Conservation (phyloP, 2,329 filamentous ascomycete species). For the Arthrinium phaeospermum region DNA sequence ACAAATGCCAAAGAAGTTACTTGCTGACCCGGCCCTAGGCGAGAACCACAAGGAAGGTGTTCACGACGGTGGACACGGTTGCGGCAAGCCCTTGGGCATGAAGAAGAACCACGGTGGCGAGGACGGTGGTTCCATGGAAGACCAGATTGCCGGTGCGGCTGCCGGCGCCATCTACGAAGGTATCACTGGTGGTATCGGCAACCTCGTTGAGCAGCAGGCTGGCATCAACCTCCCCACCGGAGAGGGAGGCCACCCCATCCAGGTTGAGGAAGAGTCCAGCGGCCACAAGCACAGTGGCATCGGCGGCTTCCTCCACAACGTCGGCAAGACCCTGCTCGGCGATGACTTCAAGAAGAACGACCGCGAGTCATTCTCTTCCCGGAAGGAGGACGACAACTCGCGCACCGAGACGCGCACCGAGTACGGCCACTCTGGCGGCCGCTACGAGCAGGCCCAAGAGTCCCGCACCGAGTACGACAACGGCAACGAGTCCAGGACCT, state of each 20-base stretch:
- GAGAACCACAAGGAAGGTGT: conserved; percentile 88
- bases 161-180: conserved; percentile 63
- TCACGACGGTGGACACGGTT: conserved; percentile 84
- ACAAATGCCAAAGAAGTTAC: neutral
- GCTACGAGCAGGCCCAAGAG: conserved; percentile 67
- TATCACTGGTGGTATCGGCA: conserved; percentile 58
- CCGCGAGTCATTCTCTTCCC: conserved; percentile 58
- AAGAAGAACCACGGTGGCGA: conserved; percentile 62
- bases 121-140: conserved; percentile 55
- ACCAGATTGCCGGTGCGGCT: conserved; percentile 59
- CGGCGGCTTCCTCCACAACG: conserved; percentile 72
- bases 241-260: conserved; percentile 29
- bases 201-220: conserved; percentile 52
- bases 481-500: conserved; percentile 64
- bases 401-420: conserved; percentile 67
- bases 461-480: conserved; percentile 62
- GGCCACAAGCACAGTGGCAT: conserved; percentile 59
- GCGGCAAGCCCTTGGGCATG: conserved; percentile 78
- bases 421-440: conserved; percentile 61
- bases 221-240: conserved; percentile 39
- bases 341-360: conserved; percentile 61
- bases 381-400: conserved; percentile 62
- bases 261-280: conserved; percentile 63
- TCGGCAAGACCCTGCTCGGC: conserved; percentile 71
- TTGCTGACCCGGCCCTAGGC: conserved; percentile 44